A percentile compares a stretch with the other conserved stretches of the same genome.
phyloP scores from a whole-genome alignment of 2,329 filamentous ascomycete species.

The Ciborinia camelliae region DNA sequence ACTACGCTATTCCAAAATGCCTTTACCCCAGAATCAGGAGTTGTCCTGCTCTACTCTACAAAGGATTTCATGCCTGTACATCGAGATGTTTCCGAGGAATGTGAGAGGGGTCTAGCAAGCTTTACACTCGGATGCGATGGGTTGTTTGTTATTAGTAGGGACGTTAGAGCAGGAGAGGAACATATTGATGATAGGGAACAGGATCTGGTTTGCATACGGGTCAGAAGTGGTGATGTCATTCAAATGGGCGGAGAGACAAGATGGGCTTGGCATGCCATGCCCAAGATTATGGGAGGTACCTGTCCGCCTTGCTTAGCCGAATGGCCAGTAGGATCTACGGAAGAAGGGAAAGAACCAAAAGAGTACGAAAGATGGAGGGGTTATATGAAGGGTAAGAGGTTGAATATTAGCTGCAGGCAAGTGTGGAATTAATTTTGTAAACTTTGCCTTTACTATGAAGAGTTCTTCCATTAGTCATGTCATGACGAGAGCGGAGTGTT shows the following conservation, averaged over 20 bases:
- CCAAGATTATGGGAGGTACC: constrained; percentile 75
- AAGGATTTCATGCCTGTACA: constrained; percentile 91
- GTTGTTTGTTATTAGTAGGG: constrained; percentile 76
- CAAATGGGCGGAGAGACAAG: constrained; percentile 81
- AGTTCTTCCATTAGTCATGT: background rate
- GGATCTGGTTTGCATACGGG: constrained; percentile 53
- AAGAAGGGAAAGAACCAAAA: constrained; percentile 40
- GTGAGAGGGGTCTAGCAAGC: constrained; percentile 73
- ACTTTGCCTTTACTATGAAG: background rate
- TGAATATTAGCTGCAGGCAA: constrained; percentile 93
- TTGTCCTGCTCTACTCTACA: constrained; percentile 86
- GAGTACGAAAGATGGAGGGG: constrained; percentile 66
- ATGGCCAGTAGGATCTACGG: constrained; percentile 61
- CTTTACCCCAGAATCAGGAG: constrained; percentile 80
- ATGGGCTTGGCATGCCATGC: constrained; percentile 94
- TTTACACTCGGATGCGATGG: constrained; percentile 87
- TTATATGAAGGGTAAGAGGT: constrained; percentile 82
- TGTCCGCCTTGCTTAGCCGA: constrained; percentile 71
- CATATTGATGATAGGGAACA: constrained; percentile 33
- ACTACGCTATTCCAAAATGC: constrained; percentile 64
- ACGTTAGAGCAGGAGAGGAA: constrained; percentile 29
- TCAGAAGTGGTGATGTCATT: constrained; percentile 83
- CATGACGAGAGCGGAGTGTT: background rate
- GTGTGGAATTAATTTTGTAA: constrained; percentile 52
- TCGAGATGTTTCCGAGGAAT: constrained; percentile 86